Evolutionary conservation across 2,329 filamentous ascomycete genomes (phyloP).

Genomic region (Akanthomyces dipterigenus): DNA sequence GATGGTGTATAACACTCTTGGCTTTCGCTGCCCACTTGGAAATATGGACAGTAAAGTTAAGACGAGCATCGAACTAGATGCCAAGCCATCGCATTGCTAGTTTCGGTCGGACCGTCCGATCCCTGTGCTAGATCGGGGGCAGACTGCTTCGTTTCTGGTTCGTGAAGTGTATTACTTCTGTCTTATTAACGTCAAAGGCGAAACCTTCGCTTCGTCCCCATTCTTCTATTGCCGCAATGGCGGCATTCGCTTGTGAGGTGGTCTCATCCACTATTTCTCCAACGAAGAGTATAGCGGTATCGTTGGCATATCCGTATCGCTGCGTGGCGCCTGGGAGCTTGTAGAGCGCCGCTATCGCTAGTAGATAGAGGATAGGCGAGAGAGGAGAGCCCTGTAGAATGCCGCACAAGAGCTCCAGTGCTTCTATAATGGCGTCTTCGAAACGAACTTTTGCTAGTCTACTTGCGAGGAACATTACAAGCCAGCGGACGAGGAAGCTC

Average conservation of each 20-base stretch:
- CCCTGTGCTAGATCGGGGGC: constrained; percentile 5
- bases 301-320: constrained; percentile 17
- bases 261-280: constrained; percentile 14
- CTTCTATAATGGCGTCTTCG: background rate
- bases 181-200: constrained; percentile 18
- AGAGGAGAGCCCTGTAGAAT: constrained; percentile 2
- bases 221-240: constrained; percentile 11
- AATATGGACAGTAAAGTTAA: constrained; percentile 15
- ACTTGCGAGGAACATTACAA: background rate
- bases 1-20: constrained; percentile 9
- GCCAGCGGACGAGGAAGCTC: background rate
- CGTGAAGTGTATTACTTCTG: constrained; percentile 19
- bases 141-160: background rate
- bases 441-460: background rate
- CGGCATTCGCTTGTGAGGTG: constrained; percentile 5
- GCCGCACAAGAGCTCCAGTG: background rate
- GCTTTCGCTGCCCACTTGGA: constrained; percentile 15
- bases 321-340: background rate
- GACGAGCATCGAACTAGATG: constrained; percentile 16
- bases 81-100: constrained; percentile 18
- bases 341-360: background rate
- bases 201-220: constrained; percentile 17
- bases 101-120: background rate
- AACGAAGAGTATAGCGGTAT: constrained; percentile 15
- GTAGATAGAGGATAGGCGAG: constrained; percentile 1